Evolutionary conservation across 371 early-diverging fungal genomes (phyloP).

Genomic region (Actinomortierella ambigua): DNA sequence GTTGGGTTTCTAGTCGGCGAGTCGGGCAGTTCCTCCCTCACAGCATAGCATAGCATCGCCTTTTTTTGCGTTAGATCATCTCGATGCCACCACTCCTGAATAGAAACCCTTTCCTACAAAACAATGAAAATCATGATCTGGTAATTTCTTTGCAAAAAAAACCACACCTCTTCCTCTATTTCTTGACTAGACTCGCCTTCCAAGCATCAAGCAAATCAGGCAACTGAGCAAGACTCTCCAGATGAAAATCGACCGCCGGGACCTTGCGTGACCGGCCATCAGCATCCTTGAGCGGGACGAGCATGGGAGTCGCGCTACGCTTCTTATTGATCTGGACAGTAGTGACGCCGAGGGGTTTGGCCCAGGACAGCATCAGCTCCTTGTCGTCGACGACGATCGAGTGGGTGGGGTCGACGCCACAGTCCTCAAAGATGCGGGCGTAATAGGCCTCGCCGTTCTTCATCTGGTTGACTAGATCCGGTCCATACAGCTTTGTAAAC

Average conservation of each 20-base stretch:
- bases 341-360: constrained; percentile 27
- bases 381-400: constrained; percentile 38
- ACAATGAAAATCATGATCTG: too few relatives aligned
- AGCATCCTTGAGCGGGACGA: constrained; percentile 2
- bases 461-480: constrained; percentile 20
- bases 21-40: constrained; percentile 24
- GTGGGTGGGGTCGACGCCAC: constrained; percentile 13
- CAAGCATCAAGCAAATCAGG: constrained; percentile 11
- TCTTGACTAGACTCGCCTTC: constrained; percentile 9
- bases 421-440: constrained; percentile 21
- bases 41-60: not conserved
- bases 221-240: constrained; percentile 24
- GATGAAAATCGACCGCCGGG: constrained; percentile 31
- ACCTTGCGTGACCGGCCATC: constrained; percentile 4
- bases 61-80: too few relatives aligned
- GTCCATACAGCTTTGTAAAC: constrained; percentile 37
- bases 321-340: constrained; percentile 31
- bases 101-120: too few relatives aligned
- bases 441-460: constrained; percentile 28
- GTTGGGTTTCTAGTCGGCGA: constrained; percentile 79
- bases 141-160: too few relatives aligned
- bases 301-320: constrained; percentile 23
- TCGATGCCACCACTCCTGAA: too few relatives aligned
- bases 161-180: too few relatives aligned
- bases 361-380: constrained; percentile 37